Evolutionary conservation across 306 rosid species (phyloP).

Genomic region (Fragaria vesca): DNA sequence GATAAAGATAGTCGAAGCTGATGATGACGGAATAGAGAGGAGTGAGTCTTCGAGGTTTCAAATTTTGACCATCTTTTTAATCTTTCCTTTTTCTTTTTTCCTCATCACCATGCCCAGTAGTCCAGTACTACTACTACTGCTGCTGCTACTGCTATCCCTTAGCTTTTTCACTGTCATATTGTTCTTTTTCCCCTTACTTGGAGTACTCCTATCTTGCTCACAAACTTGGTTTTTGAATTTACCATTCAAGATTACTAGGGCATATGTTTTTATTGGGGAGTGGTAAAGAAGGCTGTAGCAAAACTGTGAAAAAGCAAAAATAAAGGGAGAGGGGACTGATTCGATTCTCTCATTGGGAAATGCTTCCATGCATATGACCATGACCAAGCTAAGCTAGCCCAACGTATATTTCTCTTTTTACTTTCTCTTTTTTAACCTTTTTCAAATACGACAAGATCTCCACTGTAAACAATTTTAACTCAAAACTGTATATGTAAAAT

Average conservation of each 20-base stretch:
- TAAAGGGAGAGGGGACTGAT: constrained; percentile 70
- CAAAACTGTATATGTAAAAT: not conserved
- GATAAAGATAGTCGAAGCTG: constrained; percentile 96
- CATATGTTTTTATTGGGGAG: constrained; percentile 63
- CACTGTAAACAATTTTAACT: not conserved
- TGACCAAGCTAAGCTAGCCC: constrained; percentile 19
- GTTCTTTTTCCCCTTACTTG: constrained; percentile 42
- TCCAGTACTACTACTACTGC: constrained; percentile 28
- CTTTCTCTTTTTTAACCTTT: constrained; percentile 39
- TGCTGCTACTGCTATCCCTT: not conserved
- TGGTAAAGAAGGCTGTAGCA: constrained; percentile 94
- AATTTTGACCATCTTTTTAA: constrained; percentile 87
- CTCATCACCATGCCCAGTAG: constrained; percentile 21
- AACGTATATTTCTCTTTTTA: constrained; percentile 28
- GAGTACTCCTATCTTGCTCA: not conserved
- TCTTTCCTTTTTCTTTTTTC: constrained; percentile 38
- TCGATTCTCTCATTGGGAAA: constrained; percentile 95
- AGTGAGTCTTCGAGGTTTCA: constrained; percentile 86
- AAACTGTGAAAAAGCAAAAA: constrained; percentile 89
- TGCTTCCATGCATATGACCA: constrained; percentile 84
- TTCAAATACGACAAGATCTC: constrained; percentile 10
- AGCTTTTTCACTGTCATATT: constrained; percentile 75
- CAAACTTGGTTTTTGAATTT: constrained; percentile 3
- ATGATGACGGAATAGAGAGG: constrained; percentile 64
- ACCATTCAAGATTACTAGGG: constrained; percentile 40